A percentile compares a stretch with the other conserved stretches of the same genome.
phyloP scores from a whole-genome alignment of 257 asterid genomes.

The Sherardia arvensis region DNA sequence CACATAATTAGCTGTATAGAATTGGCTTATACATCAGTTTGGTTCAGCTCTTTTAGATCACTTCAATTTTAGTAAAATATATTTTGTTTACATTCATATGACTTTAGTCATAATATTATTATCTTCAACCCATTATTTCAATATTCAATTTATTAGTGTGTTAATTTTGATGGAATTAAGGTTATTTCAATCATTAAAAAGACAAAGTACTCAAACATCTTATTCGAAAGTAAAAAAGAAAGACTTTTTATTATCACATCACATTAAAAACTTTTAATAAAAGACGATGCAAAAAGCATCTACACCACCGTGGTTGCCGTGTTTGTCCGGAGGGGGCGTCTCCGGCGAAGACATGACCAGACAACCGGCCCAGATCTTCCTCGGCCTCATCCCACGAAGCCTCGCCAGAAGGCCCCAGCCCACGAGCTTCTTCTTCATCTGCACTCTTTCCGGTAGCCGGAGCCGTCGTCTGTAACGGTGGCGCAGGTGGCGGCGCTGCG shows the following conservation, averaged over 20 bases:
- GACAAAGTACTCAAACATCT: no score
- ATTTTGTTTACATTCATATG: no score
- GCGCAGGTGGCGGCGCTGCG: background rate
- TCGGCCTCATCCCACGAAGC: background rate
- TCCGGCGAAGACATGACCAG: background rate
- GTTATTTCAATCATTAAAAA: no score
- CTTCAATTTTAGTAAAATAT: no score
- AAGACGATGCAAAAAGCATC: background rate
- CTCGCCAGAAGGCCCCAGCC: background rate
- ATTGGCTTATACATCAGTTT: no score
- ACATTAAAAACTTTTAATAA: background rate
- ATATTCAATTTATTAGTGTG: no score
- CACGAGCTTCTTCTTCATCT: background rate
- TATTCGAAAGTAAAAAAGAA: background rate
- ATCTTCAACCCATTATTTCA: no score
- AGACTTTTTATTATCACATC: background rate
- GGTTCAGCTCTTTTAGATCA: no score
- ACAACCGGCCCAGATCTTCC: background rate
- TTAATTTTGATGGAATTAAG: no score
- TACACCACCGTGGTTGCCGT: background rate
- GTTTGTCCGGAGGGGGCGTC: background rate
- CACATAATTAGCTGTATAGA: no score
- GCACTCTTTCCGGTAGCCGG: constrained; percentile 17
- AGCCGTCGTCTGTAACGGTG: constrained; percentile 27
- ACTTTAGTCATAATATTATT: no score